A percentile compares a stretch with the other conserved stretches of the same genome.
phyloP scores from a whole-genome alignment of 129 eudicot species.

The Tagetes erecta region DNA sequence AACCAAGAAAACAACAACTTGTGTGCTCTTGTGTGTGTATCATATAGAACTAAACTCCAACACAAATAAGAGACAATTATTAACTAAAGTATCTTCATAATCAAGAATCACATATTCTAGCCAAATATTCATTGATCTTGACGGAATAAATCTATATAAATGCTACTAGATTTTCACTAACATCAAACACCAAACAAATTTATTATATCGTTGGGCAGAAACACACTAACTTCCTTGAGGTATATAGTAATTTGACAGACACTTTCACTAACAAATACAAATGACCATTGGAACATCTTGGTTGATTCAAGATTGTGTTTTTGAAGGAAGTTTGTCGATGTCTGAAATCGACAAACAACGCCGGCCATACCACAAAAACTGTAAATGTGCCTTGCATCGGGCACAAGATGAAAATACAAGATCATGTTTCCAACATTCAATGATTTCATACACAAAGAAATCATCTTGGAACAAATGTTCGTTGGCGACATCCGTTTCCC shows the following conservation, averaged over 20 bases:
- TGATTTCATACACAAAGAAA: slow-evolving; percentile 34
- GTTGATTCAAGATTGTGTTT: not conserved
- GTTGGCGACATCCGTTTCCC: slow-evolving; percentile 19
- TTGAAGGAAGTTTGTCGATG: slow-evolving; percentile 13
- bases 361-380: slow-evolving; percentile 19
- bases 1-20: not conserved
- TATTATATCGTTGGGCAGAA: too few relatives aligned
- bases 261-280: too few relatives aligned
- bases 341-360: slow-evolving; percentile 14
- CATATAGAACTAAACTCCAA: not conserved
- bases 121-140: not conserved
- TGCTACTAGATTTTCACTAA: slow-evolving; percentile 12
- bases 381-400: slow-evolving; percentile 13
- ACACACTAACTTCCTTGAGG: too few relatives aligned
- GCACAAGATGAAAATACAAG: not conserved
- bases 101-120: not conserved
- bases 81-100: not conserved
- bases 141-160: not conserved
- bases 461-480: slow-evolving; percentile 11
- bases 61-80: not conserved
- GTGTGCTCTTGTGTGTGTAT: slow-evolving; percentile 1
- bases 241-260: too few relatives aligned
- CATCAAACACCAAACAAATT: not conserved
- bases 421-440: slow-evolving; percentile 8
- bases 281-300: not conserved